A percentile compares a stretch with the other conserved stretches of the same genome.
Evolutionary conservation across 2,329 filamentous ascomycete genomes (phyloP).

Genomic region (Ophiobolus disseminans): DNA sequence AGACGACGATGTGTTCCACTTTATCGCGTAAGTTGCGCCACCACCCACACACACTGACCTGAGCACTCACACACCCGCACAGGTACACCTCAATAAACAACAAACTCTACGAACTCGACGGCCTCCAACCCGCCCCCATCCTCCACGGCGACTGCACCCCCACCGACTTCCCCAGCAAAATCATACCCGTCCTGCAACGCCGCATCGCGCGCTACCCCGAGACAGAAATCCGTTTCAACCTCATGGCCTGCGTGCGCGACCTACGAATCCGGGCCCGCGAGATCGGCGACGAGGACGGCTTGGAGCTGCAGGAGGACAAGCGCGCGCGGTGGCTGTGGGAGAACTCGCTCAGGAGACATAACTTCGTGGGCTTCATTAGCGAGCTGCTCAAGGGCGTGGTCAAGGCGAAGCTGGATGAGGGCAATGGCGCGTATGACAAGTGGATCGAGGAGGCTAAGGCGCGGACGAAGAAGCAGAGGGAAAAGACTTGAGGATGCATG

Average conservation of each 20-base stretch:
- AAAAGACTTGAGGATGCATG: slow-evolving; percentile 53
- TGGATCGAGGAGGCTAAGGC: slow-evolving; percentile 75
- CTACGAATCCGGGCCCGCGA: slow-evolving; percentile 77
- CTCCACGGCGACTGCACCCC: slow-evolving; percentile 77
- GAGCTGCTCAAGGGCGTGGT: slow-evolving; percentile 89
- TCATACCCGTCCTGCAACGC: slow-evolving; percentile 85
- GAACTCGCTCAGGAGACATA: slow-evolving; percentile 88
- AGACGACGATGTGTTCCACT: slow-evolving; percentile 93
- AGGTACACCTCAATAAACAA: slow-evolving; percentile 80
- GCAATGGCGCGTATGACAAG: slow-evolving; percentile 69
- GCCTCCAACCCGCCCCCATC: slow-evolving; percentile 90
- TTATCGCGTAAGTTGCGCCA: slow-evolving; percentile 70
- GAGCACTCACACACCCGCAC: slow-evolving; percentile 11
- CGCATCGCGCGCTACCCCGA: slow-evolving; percentile 84
- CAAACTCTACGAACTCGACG: slow-evolving; percentile 91
- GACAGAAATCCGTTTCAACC: slow-evolving; percentile 92
- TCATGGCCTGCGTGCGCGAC: slow-evolving; percentile 91
- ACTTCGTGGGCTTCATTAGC: slow-evolving; percentile 94
- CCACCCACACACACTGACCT: background rate
- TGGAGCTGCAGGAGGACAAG: slow-evolving; percentile 83
- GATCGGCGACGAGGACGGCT: slow-evolving; percentile 79
- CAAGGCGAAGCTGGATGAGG: slow-evolving; percentile 72
- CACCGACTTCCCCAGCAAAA: slow-evolving; percentile 77
- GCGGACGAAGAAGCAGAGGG: slow-evolving; percentile 60
- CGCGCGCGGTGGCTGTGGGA: slow-evolving; percentile 90